Percentiles rank a stretch among this genome's conserved stretches.
Conservation (phyloP, 129 eudicot genomes). For the Centella asiatica region DNA sequence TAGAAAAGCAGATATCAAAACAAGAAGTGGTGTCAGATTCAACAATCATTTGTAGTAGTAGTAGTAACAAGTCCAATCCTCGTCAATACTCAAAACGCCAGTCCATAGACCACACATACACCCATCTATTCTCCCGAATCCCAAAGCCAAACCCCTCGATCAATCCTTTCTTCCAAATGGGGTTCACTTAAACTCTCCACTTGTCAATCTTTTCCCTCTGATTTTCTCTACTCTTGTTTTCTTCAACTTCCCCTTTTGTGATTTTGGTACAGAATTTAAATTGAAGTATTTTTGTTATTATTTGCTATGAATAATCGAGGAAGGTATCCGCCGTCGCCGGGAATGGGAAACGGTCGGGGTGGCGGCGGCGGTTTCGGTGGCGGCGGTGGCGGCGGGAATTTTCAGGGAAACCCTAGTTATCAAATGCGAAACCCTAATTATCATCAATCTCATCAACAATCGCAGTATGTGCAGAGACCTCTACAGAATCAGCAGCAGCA, state of each 20-base stretch:
- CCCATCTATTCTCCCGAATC: too few species aligned
- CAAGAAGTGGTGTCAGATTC: too few species aligned
- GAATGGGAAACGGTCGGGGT: neutral
- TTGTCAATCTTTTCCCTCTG: neutral
- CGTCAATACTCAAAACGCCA: too few species aligned
- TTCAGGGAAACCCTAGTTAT: neutral
- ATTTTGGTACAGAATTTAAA: neutral
- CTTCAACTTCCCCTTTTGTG: neutral
- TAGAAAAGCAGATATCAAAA: too few species aligned
- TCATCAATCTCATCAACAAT: conserved; percentile 15
- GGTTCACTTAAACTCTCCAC: neutral
- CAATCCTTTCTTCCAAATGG: neutral
- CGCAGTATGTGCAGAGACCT: conserved; percentile 24
- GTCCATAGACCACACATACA: too few species aligned
- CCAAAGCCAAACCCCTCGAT: neutral
- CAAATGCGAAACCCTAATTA: neutral
- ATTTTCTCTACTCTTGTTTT: neutral
- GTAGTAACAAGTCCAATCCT: too few species aligned
- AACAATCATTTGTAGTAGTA: too few species aligned
- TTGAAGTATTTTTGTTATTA: neutral
- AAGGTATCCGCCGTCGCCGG: neutral
- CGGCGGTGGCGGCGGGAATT: neutral
- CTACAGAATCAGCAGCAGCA: conserved; percentile 5
- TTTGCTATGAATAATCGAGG: neutral
- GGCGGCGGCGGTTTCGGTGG: neutral